Conservation (phyloP, 2,329 filamentous ascomycete genomes). For the Ascocoryne sarcoides region DNA sequence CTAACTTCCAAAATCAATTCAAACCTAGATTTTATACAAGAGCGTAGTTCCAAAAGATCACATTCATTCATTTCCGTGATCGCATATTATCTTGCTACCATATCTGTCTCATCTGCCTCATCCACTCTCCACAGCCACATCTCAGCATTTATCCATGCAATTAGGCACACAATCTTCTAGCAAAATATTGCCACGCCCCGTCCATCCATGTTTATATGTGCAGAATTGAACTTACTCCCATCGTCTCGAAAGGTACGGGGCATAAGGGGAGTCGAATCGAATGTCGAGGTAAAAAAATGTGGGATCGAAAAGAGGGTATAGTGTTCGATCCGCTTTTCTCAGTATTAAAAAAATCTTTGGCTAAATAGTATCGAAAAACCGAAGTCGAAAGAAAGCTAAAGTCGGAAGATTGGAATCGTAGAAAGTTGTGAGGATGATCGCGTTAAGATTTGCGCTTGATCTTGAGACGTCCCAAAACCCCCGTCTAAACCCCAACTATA, state of each 20-base stretch:
- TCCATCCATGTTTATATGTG: neutral
- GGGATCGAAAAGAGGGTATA: neutral
- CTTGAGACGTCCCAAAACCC: neutral
- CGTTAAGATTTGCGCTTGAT: neutral
- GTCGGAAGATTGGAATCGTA: neutral
- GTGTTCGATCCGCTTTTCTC: neutral
- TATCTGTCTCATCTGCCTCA: no score
- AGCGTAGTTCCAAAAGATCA: no score
- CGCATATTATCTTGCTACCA: no score
- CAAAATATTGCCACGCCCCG: neutral
- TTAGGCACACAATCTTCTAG: no score
- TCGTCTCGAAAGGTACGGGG: neutral
- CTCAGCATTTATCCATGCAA: neutral
- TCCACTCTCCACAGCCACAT: neutral
- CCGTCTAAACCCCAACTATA: neutral
- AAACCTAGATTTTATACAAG: no score
- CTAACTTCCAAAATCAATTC: no score
- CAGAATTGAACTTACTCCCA: neutral
- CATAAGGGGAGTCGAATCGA: neutral
- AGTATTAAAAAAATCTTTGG: neutral
- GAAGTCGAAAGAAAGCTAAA: no score
- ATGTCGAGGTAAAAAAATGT: neutral
- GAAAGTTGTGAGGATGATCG: neutral
- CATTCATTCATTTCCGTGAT: no score
- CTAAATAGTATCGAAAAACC: neutral